Percentiles rank a stretch among this genome's conserved stretches.
These are phyloP conservation scores for Filobasidium uniguttulatum DNA, from an alignment of 1,284 basidiomycete species.

Conservation along the genomic window DNA sequence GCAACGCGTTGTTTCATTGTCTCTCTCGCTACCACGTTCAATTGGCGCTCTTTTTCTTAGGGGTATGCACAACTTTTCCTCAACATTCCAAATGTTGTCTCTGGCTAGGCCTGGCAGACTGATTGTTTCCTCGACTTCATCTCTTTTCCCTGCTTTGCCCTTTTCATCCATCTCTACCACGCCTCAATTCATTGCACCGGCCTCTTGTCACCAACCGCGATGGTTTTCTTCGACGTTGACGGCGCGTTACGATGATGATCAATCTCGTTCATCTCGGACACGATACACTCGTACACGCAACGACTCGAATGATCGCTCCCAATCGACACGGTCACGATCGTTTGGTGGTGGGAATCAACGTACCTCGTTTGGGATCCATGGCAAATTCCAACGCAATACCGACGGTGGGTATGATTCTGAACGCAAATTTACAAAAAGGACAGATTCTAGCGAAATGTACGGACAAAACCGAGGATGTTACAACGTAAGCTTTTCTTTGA, in stretches of 20 bases:
- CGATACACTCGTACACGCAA: too few species aligned
- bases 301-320: not conserved
- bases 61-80: constrained; percentile 4
- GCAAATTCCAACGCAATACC: too few species aligned
- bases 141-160: not conserved
- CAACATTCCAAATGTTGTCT: not conserved
- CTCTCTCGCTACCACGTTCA: not conserved
- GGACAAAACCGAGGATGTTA: constrained; percentile 1
- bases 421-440: not conserved
- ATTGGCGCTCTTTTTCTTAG: not conserved
- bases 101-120: not conserved
- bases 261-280: not conserved
- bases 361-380: not conserved
- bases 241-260: not conserved
- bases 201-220: not conserved
- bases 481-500: not conserved
- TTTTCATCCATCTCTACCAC: not conserved
- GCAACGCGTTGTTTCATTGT: too few species aligned
- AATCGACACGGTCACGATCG: not conserved
- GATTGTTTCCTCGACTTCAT: not conserved
- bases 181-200: not conserved
- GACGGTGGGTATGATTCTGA: not conserved
- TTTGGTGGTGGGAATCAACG: not conserved
- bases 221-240: too few species aligned
- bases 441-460: constrained; percentile 1